Base-by-base conservation (phyloP, 1,284 basidiomycete genomes). In the Lignosus rhinocerotis region DNA sequence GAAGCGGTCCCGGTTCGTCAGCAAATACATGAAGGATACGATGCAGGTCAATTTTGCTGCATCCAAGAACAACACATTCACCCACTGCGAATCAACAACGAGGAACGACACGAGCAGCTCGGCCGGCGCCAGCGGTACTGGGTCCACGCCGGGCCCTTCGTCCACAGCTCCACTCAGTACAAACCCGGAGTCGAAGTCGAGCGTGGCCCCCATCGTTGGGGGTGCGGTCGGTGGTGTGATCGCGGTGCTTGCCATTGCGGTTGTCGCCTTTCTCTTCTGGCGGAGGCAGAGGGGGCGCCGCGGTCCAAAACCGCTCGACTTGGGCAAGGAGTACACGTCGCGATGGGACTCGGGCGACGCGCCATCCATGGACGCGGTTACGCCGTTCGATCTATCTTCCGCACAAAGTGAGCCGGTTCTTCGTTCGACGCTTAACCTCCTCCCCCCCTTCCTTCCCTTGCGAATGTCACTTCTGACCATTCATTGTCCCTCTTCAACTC, bases 41-140 rank as follows among this genome's bases (percentile, higher is more conserved):
- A 58, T 58, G 47, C 38, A 46, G 32, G 55, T 47, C 25, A 54
- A 61, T 48, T 58, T 64, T 33, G 58, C 62, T 19, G 56, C 53
- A 12, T 51, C 58, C n/a, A 62, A 64, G 52, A 66, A 66, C 51
- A 66, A 66, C 56, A 64, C 65, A 10, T 66, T 66, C 52, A 66
- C 61, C n/a, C 46, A 62, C 11, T 64, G 61, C 46, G 58, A 57
- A 16, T 62, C 60, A 4, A 64, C 63, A 6, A 59, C 56, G 16
- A 44, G 43, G 16, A 58, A 58, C 52, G 48, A 36, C 10, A 59
- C 48, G 6, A 17, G 9, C 6, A 7, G 31, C 39, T 46, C 41
- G n/a, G 33, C 33, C 32, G 50, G 45, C 7, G 21, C 57, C 12
- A 31, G 47, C 2, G 49, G 17, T 4, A 14, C 54, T 16, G 33